Percentiles rank a stretch among this genome's conserved stretches.
phyloP scores from a whole-genome alignment of 768 basidiomycete species.

The Hygrocybe punicea region DNA sequence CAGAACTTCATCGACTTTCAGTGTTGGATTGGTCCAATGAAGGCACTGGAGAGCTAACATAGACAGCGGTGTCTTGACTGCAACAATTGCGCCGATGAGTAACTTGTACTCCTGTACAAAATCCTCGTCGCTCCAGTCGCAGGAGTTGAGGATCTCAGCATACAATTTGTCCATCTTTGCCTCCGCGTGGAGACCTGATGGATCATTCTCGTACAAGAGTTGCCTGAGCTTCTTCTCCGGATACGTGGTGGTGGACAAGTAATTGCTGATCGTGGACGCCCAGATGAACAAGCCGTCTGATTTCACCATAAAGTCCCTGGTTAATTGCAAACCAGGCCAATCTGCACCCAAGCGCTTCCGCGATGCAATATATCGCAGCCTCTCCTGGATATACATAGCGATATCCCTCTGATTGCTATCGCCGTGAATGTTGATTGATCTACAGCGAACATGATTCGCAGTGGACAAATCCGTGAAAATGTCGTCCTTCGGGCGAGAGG shows the following conservation, averaged over 20 bases:
- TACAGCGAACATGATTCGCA: constrained; percentile 1
- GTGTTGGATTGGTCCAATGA: not conserved
- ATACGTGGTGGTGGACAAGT: constrained; percentile 2
- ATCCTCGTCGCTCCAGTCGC: constrained; percentile 1
- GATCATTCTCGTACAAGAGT: not conserved
- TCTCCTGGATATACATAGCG: constrained; percentile 9
- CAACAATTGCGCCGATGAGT: constrained; percentile 2
- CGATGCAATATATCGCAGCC: constrained; percentile 11
- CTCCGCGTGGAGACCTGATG: not conserved
- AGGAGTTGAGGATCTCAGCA: not conserved
- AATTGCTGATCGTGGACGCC: constrained; percentile 16
- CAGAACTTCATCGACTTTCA: not conserved
- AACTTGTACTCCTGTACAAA: constrained; percentile 1
- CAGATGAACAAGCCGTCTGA: constrained; percentile 24
- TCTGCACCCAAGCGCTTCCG: not conserved
- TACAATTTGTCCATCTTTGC: constrained; percentile 8
- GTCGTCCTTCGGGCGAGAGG: too few relatives aligned
- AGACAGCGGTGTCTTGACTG: constrained; percentile 6
- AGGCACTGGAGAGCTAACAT: not conserved
- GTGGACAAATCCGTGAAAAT: constrained; percentile 6
- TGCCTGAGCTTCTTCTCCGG: too few relatives aligned
- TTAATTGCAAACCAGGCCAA: not conserved
- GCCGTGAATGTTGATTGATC: constrained; percentile 11
- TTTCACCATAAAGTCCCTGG: constrained; percentile 1
- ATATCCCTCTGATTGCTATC: too few relatives aligned